Base-by-base conservation (phyloP, 1,284 basidiomycete genomes). In the Ganoderma sinense region DNA sequence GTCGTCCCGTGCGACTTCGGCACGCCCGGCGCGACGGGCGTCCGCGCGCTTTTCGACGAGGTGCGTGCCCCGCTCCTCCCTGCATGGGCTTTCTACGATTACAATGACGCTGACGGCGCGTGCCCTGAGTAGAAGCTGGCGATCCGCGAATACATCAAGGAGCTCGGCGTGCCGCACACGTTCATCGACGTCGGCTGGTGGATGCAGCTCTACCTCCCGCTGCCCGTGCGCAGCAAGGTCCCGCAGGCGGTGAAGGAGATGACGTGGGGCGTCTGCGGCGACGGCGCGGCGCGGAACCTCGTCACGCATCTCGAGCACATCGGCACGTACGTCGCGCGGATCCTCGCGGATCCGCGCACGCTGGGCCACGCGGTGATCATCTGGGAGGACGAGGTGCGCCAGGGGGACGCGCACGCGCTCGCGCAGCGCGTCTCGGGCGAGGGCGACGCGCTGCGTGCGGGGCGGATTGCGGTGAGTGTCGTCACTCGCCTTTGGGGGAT, bases 141-240 rank as follows among this genome's bases (percentile, higher is more conserved):
- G 1, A 73, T 78, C 29, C 68, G 67, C 0, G 68, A 74, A 3
- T 74, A 56, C 61, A 39, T 77, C 59, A 43, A 70, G 56, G 66
- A 65, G 1, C 69, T 75, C 41, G 71, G 73, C 45, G 55, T 75
- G 18, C 64, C 68, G 10, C 71, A 78, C 62, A 78, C 76, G 13
- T 74, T 76, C 69, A 70, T 78, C 65, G 75, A 76, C 68, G 71
- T 76, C 65, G 76, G 76, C 43, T 78, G 75, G 74, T 78, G 75
- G 75, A 74, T 74, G 74, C 73, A 78, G 66, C 45, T 74, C 36
- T n/a, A 60, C n/a, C 65, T 77, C 18, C 73, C 76, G n/a, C 39
- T 59, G 13, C 48, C 64, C 14, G 23, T 65, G 8, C 65, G 45
- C n/a, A 67, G 60, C 31, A 13, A 29, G 2, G 16, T 55, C n/a